phyloP scores from a whole-genome alignment of 345 rosid species.

The Melaleuca quinquenervia region DNA sequence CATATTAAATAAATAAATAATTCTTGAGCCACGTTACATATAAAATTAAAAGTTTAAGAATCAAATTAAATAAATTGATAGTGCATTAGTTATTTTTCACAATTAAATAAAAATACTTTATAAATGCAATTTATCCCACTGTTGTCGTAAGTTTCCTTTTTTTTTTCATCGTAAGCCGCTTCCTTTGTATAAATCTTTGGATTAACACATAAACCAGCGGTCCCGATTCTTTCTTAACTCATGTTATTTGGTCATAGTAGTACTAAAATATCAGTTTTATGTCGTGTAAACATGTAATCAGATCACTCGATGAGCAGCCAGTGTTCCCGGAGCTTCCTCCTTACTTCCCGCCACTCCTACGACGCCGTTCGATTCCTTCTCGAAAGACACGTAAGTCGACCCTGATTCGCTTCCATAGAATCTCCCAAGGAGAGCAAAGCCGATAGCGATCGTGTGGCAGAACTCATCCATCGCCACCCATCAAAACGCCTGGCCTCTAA shows the following conservation, averaged over 20 bases:
- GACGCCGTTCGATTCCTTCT: not conserved
- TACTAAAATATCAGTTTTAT: not conserved
- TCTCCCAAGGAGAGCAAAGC: not conserved
- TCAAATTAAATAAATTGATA: too few species aligned
- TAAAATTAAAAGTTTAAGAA: too few species aligned
- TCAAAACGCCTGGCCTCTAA: not conserved
- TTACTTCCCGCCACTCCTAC: not conserved
- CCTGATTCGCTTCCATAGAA: not conserved
- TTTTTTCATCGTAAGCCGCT: not conserved
- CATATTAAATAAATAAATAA: too few species aligned
- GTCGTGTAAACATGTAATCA: not conserved
- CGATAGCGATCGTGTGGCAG: not conserved
- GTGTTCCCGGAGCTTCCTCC: not conserved
- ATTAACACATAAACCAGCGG: not conserved
- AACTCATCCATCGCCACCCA: not conserved
- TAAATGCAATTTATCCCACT: not conserved
- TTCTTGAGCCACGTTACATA: too few species aligned
- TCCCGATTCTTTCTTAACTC: not conserved
- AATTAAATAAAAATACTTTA: not conserved
- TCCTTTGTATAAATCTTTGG: not conserved
- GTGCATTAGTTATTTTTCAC: too few species aligned
- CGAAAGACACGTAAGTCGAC: not conserved
- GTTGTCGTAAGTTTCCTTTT: not conserved
- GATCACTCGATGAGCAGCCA: not conserved
- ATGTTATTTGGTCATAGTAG: not conserved